Evolutionary conservation across 1,139 yeast species (phyloP), one percentile per base, ranked within the genome.

Genomic region (Blastobotrys petasosporus): DNA sequence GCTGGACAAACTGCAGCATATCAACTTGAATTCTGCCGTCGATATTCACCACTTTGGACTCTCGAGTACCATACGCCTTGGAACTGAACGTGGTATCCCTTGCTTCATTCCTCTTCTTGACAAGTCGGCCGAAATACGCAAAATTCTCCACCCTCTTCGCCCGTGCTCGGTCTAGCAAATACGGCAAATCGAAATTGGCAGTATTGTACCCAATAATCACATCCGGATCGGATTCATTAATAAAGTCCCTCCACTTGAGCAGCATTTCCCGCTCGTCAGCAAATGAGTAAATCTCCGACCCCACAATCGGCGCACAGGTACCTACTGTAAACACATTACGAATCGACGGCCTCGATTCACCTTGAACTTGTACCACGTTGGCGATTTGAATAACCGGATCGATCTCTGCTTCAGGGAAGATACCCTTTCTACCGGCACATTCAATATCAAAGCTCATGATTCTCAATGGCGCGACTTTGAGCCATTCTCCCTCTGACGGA

Each of bases 361-460:
- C 98, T 49, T 83, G 83, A 46, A 76, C 73, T 60, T 85, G 83
- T 2, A 92, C 95, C 20, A 90, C 96, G 60, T 88, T 92, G 3
- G 98, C 98, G 54, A 94, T 92, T 65, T 94, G 98, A 61, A 94
- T 94, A 7, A 94, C 96, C 0, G 96, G 85, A 66, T 94, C 99
- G 42, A 80, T 76, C 51, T 85, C 84, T 1, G 99, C 85, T 62
- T 94, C 98, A 0, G 99, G 98, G 64, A 94, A 94, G 15, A 92
- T 76, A 45, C 98, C 98, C 54, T 87, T 85, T 66, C 99, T 79
- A 42, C 98, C 98, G 5, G 98, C 94, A 75, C 99, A 94, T 67
- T 94, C 99, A 52, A 94, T 92, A 71, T 94, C 98, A 64, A 92
- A 92, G 9, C 97, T 88, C 53, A 94, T 71, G 40, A 94, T 82